These are phyloP conservation scores for Dryas octopetala DNA, from an alignment of 306 rosid genomes.

Conservation along the genomic window DNA sequence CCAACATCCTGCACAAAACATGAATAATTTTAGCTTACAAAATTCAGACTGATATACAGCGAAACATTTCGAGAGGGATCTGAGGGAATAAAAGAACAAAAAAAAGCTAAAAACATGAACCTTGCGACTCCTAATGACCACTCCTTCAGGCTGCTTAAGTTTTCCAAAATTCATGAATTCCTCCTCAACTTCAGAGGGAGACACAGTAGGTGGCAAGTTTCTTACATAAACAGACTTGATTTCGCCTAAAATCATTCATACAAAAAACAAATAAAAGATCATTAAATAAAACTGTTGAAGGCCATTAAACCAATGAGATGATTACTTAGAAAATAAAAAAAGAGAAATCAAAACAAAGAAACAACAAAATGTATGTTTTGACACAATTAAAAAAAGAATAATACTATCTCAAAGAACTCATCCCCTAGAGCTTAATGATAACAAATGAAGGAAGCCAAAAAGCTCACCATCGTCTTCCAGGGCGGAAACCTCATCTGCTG, in stretches of 20 bases:
- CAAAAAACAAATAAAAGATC: not conserved
- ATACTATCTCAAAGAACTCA: not conserved
- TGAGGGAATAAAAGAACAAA: not conserved
- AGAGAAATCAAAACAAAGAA: not conserved
- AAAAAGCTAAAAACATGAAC: constrained; percentile 38
- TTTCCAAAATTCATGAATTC: constrained; percentile 79
- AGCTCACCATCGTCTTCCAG: constrained; percentile 48
- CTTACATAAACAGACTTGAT: constrained; percentile 91
- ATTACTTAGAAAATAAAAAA: not conserved
- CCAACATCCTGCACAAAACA: constrained; percentile 82
- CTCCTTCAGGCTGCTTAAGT: constrained; percentile 77
- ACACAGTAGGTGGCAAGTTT: constrained; percentile 72
- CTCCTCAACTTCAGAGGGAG: constrained; percentile 80
- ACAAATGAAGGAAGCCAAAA: constrained; percentile 1
- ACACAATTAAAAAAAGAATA: not conserved
- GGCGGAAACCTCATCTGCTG: constrained; percentile 37
- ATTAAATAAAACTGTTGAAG: not conserved
- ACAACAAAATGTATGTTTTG: not conserved
- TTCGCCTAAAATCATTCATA: constrained; percentile 47
- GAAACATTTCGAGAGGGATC: constrained; percentile 2
- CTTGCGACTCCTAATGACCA: constrained; percentile 93
- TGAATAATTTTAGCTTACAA: constrained; percentile 24
- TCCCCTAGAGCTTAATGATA: not conserved
- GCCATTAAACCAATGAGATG: not conserved
- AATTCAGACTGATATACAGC: constrained; percentile 2